Base-by-base conservation (phyloP, 2,329 filamentous ascomycete species). In the Diaporthe aspalathi region DNA sequence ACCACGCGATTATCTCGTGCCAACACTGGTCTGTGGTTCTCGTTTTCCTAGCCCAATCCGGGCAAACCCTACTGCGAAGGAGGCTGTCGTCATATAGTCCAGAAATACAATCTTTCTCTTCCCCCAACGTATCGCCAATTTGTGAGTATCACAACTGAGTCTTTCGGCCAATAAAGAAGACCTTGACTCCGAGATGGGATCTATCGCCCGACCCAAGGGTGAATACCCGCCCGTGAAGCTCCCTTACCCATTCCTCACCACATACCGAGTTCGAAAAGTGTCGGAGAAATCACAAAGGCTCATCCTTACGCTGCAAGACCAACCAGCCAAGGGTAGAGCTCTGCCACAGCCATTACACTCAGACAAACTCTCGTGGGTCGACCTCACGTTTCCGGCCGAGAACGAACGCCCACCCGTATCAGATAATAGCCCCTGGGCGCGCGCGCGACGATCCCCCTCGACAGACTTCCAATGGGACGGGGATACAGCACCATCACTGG, bases 211-310 rank as follows among this genome's bases (percentile, higher is more conserved):
- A 14, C 43, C 53, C 16, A 57, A 71, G 17, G 56, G 73, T 52
- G 40, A n/a, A 2, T 75, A 80, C 68, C 80, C 82, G 38, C 76
- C 76, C 70, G 80, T 85, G 29, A 85, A 84, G 74, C 80, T 85
- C 35, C 84, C 84, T 22, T 82, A 85, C 68, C 84, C 84, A 5
- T 86, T 82, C 63, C 78, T 85, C 49, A 85, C 83, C 3, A 76
- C 80, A 70, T 85, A 84, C 74, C 78, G 77, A 35, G 82, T 85
- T 52, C 75, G 76, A 45, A 71, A 75, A 1, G 73, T 79, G 47
- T 73, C 74, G 12, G 75, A 78, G 14, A 76, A 78, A 20, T 75
- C 74, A 17, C 73, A 70, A 22, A 74, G 63, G 49, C 73, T 75
- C 20, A 76, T 75, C 54, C 75, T 85, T 72, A 75, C 68, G n/a